A percentile compares a stretch with the other conserved stretches of the same genome.
phyloP scores from a whole-genome alignment of 1,284 basidiomycete genomes.

The Ustilago nuda region DNA sequence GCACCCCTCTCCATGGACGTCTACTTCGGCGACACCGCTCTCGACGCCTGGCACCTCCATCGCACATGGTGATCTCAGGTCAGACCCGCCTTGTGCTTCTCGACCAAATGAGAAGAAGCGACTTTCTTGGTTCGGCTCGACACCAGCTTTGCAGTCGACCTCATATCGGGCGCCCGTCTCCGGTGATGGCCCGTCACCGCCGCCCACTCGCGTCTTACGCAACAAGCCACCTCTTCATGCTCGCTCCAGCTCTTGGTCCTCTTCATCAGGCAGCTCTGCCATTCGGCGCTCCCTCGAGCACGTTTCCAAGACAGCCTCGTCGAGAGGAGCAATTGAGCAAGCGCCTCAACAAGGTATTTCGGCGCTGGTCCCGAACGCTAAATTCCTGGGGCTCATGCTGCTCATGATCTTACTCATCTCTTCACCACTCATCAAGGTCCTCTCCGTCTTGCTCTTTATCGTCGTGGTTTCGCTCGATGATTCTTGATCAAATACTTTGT shows the following conservation, averaged over 20 bases:
- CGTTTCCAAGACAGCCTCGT: not conserved
- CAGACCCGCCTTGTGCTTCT: not conserved
- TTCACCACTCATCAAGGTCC: constrained; percentile 44
- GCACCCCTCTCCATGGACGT: constrained; percentile 24
- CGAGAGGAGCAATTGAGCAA: not conserved
- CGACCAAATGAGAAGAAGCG: constrained; percentile 25
- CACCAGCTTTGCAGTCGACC: constrained; percentile 22
- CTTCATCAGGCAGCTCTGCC: not conserved
- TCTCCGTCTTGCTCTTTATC: constrained; percentile 43
- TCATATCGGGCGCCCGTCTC: not conserved
- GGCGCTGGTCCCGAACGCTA: constrained; percentile 31
- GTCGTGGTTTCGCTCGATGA: constrained; percentile 24
- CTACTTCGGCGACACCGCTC: constrained; percentile 10
- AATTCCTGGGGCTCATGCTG: constrained; percentile 39
- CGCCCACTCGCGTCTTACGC: constrained; percentile 3
- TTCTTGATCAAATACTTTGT: not conserved
- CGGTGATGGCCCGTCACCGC: constrained; percentile 10
- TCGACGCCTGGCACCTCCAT: constrained; percentile 27
- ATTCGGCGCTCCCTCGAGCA: not conserved
- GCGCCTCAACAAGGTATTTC: not conserved
- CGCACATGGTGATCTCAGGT: constrained; percentile 11
- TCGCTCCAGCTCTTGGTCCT: constrained; percentile 17
- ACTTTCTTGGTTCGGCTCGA: constrained; percentile 26
- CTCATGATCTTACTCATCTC: constrained; percentile 47
- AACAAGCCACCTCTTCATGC: not conserved